These are phyloP conservation scores for Brassica carinata DNA, from an alignment of 345 rosid genomes.

Conservation along the genomic window DNA sequence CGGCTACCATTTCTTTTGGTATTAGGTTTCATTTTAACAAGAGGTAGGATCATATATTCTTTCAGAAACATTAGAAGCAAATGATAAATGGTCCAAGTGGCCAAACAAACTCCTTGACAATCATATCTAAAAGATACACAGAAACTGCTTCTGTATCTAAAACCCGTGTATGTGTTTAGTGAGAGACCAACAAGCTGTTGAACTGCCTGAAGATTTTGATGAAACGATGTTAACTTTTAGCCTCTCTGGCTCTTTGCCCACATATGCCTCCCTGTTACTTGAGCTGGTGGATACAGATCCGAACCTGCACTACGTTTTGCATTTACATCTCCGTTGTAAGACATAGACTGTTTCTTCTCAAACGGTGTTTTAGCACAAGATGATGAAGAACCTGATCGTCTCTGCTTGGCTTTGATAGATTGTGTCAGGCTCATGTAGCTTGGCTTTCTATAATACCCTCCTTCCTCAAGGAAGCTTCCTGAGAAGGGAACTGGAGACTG, in stretches of 20 bases:
- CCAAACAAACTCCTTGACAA: neutral
- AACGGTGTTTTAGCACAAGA: slow-evolving; percentile 40
- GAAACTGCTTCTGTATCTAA: slow-evolving; percentile 20
- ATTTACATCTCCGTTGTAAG: slow-evolving; percentile 53
- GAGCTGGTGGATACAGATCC: slow-evolving; percentile 59
- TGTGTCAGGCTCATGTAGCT: slow-evolving; percentile 79
- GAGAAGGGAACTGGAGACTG: slow-evolving; percentile 52
- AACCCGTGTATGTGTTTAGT: slow-evolving; percentile 18
- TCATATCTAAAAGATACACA: slow-evolving; percentile 16
- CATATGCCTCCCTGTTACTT: slow-evolving; percentile 43
- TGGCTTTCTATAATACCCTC: slow-evolving; percentile 56
- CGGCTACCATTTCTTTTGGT: neutral
- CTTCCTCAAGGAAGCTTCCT: slow-evolving; percentile 48
- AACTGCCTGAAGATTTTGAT: neutral
- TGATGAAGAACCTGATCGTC: slow-evolving; percentile 41
- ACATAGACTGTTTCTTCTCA: slow-evolving; percentile 49
- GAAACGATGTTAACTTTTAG: slow-evolving; percentile 9
- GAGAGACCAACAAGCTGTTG: slow-evolving; percentile 42
- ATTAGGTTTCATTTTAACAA: neutral
- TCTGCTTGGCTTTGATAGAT: slow-evolving; percentile 78
- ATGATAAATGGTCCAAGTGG: neutral
- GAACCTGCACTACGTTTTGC: slow-evolving; percentile 55
- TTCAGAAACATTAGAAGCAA: slow-evolving; percentile 16
- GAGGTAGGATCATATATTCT: slow-evolving; percentile 2
- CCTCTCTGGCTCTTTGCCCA: slow-evolving; percentile 44